A percentile compares a stretch with the other conserved stretches of the same genome.
Evolutionary conservation across 805 yeast species (phyloP).

Genomic region (Jamesozyma piceae): DNA sequence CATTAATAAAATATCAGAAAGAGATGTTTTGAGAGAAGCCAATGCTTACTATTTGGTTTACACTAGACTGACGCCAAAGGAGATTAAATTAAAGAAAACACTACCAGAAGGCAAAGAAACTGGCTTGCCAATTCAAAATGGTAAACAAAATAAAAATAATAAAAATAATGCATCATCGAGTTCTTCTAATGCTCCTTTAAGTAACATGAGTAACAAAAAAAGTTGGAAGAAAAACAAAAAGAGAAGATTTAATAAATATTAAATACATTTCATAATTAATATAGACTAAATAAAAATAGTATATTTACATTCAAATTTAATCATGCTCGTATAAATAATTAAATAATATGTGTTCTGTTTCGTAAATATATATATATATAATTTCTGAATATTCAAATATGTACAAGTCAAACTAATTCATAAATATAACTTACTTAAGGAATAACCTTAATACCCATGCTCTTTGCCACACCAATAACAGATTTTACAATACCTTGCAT

Average conservation of each 20-base stretch:
- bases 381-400: background rate
- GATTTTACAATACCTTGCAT: constrained; percentile 73
- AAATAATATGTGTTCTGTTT: background rate
- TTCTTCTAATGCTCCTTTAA: background rate
- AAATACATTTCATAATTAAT: background rate
- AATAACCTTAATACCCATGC: constrained; percentile 77
- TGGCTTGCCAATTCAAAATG: constrained; percentile 11
- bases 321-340: background rate
- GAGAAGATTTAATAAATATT: constrained; percentile 20
- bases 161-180: background rate
- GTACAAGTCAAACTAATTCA: background rate
- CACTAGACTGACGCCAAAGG: constrained; percentile 60
- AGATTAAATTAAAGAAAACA: constrained; percentile 12
- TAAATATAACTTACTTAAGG: constrained; percentile 31
- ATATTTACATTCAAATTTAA: background rate
- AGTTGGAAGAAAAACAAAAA: constrained; percentile 26
- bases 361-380: background rate
- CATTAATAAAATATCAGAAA: constrained; percentile 61
- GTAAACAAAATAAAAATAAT: background rate
- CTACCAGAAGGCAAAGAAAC: constrained; percentile 8
- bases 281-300: background rate
- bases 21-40: constrained; percentile 69
- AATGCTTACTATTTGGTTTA: constrained; percentile 87
- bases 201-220: constrained; percentile 9
- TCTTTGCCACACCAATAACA: constrained; percentile 79